Percentiles rank a stretch among this genome's conserved stretches.
Conservation (phyloP, 1,139 yeast species). For the Yamadazyma oceani region DNA sequence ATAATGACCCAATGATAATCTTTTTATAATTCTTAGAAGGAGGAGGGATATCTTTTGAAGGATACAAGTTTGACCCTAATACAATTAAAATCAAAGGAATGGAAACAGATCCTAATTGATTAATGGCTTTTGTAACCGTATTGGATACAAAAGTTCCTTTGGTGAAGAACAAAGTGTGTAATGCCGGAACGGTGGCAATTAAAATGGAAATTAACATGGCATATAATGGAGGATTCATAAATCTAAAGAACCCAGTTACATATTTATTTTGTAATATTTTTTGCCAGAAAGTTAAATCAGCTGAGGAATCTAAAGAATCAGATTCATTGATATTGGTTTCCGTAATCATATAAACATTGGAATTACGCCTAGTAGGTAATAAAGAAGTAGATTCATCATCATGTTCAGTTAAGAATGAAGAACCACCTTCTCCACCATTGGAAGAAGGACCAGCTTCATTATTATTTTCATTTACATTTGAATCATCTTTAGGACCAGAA, state of each 20-base stretch:
- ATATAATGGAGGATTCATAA: conserved; percentile 95
- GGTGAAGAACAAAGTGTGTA: conserved; percentile 67
- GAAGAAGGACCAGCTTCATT: too few relatives aligned
- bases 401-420: conserved; percentile 1
- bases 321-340: conserved; percentile 8
- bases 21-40: conserved; percentile 57
- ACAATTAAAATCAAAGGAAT: conserved; percentile 80
- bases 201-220: conserved; percentile 83
- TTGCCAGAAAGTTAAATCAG: conserved; percentile 1
- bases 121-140: conserved; percentile 74
- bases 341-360: conserved; percentile 2
- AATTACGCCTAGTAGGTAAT: conserved; percentile 5
- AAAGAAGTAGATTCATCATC: conserved; percentile 13
- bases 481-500: conserved; percentile 1
- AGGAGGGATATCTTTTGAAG: conserved; percentile 64
- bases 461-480: not conserved
- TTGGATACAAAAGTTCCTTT: conserved; percentile 59
- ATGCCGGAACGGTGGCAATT: conserved; percentile 76
- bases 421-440: too few relatives aligned
- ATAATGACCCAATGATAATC: conserved; percentile 64
- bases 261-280: conserved; percentile 6
- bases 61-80: conserved; percentile 73
- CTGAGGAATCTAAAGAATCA: conserved; percentile 3
- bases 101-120: conserved; percentile 82
- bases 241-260: conserved; percentile 17